Conservation (phyloP, 192 early-diverging fungal genomes). For the Backusella tuberculispora region DNA sequence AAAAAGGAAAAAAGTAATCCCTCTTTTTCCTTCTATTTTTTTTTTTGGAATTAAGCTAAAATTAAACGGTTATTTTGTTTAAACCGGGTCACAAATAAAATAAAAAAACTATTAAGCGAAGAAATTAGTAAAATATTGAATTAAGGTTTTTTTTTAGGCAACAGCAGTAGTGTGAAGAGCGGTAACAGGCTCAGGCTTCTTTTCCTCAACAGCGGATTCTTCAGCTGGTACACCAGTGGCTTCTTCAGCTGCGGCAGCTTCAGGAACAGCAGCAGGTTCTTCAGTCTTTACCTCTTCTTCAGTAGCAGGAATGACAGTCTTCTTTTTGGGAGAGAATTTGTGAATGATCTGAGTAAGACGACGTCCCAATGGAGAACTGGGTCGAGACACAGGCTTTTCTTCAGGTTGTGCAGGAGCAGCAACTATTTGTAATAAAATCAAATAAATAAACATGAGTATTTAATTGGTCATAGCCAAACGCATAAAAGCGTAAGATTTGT, state of each 20-base stretch:
- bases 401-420: conserved; percentile 19
- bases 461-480: not conserved
- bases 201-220: not conserved
- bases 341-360: conserved; percentile 37
- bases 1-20: not conserved
- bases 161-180: conserved; percentile 9
- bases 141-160: conserved; percentile 1
- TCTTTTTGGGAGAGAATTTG: conserved; percentile 28
- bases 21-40: conserved; percentile 1
- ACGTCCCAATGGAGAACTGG: conserved; percentile 34
- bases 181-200: not conserved
- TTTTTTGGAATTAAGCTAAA: not conserved
- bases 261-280: conserved; percentile 19
- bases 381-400: conserved; percentile 32
- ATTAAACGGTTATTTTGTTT: conserved; percentile 9
- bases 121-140: not conserved
- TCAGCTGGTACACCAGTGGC: not conserved
- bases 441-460: not conserved
- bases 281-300: conserved; percentile 19
- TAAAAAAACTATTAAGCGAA: not conserved
- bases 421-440: not conserved
- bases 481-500: conserved; percentile 7
- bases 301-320: conserved; percentile 16
- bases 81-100: conserved; percentile 12
- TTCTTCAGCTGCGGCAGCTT: not conserved